Evolutionary conservation across 768 basidiomycete species (phyloP).

Genomic region (Erythrobasidium yunnanense): DNA sequence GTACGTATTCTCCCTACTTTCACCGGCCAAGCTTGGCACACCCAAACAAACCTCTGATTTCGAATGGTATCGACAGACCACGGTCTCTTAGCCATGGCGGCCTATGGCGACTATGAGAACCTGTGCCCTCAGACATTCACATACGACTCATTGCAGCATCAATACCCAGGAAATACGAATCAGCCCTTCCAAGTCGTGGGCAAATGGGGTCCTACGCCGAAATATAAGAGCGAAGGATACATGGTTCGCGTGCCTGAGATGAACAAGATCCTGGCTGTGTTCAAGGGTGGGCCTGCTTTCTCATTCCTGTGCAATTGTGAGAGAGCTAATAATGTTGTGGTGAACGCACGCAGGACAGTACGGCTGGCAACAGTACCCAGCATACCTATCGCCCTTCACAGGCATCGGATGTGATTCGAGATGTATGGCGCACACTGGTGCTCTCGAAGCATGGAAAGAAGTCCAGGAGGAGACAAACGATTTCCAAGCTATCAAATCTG

Average conservation of each 20-base stretch:
- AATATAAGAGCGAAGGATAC: slow-evolving; percentile 23
- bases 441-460: slow-evolving; percentile 28
- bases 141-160: slow-evolving; percentile 15
- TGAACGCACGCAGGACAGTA: too few species aligned
- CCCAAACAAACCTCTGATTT: neutral
- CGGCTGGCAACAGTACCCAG: slow-evolving; percentile 31
- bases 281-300: slow-evolving; percentile 3
- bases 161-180: slow-evolving; percentile 28
- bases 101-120: slow-evolving; percentile 19
- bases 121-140: slow-evolving; percentile 27
- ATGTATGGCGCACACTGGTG: slow-evolving; percentile 28
- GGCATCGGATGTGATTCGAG: slow-evolving; percentile 23
- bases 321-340: too few species aligned
- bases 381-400: slow-evolving; percentile 20
- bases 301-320: neutral
- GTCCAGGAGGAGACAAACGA: slow-evolving; percentile 27
- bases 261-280: slow-evolving; percentile 31
- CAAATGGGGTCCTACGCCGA: slow-evolving; percentile 11
- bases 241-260: slow-evolving; percentile 28
- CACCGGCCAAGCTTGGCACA: neutral
- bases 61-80: neutral
- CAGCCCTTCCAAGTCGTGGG: slow-evolving; percentile 26
- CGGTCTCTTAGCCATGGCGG: neutral
- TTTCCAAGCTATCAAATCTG: slow-evolving; percentile 20
- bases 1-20: neutral